A percentile compares a stretch with the other conserved stretches of the same genome.
These are phyloP conservation scores for thale cress (Arabidopsis thaliana) DNA, from an alignment of 345 rosid genomes.

Conservation along the genomic window DNA sequence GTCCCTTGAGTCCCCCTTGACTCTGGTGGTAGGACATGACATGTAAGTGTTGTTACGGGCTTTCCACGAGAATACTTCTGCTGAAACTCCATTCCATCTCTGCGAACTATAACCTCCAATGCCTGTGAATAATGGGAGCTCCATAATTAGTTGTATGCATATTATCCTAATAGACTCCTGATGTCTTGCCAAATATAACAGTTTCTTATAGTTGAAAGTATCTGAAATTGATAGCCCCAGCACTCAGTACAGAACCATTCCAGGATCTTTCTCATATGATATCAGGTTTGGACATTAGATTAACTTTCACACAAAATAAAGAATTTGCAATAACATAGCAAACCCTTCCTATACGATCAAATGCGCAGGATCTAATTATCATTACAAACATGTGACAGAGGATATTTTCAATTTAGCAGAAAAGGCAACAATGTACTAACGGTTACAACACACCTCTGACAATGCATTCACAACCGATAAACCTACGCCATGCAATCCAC, in stretches of 20 bases:
- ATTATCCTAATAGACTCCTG: background rate
- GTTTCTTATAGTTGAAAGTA: background rate
- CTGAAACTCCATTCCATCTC: constrained; percentile 78
- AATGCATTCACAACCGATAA: constrained; percentile 97
- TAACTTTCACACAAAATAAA: constrained; percentile 1
- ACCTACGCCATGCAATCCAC: constrained; percentile 98
- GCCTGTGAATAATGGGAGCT: constrained; percentile 49
- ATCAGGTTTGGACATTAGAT: constrained; percentile 3
- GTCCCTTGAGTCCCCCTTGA: constrained; percentile 70
- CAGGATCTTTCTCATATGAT: background rate
- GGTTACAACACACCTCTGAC: constrained; percentile 71
- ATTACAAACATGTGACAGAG: background rate
- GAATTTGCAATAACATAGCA: constrained; percentile 9
- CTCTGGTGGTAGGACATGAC: constrained; percentile 66
- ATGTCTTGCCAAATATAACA: constrained; percentile 14
- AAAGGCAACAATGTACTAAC: constrained; percentile 19
- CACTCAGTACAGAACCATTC: constrained; percentile 8
- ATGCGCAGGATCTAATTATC: constrained; percentile 9
- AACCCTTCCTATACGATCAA: constrained; percentile 16
- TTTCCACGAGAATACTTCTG: constrained; percentile 93
- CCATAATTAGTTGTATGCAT: constrained; percentile 12
- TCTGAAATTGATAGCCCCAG: constrained; percentile 8
- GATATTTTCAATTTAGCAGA: constrained; percentile 4
- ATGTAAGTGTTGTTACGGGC: constrained; percentile 67
- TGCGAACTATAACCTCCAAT: constrained; percentile 89